Conservation (phyloP, 495 filamentous ascomycete species). For the Baudoinia panamericana region DNA sequence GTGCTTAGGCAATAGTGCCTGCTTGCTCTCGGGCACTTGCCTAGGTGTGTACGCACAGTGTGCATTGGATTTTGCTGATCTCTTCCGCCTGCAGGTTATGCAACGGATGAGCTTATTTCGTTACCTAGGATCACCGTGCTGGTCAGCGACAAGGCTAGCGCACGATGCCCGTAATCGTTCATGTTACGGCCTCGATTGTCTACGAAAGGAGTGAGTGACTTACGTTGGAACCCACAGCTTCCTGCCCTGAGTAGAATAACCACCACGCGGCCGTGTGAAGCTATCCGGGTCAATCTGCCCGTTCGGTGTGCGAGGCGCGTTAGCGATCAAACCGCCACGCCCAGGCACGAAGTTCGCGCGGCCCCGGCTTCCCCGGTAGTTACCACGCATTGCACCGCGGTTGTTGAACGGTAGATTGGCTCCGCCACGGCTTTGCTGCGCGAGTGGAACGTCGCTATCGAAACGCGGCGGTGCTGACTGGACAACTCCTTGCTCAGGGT, state of each 20-base stretch:
- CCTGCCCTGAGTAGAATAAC: conserved; percentile 7
- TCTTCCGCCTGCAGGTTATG: no score
- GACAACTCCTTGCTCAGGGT: neutral
- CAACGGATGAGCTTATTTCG: no score
- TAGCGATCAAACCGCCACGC: conserved; percentile 3
- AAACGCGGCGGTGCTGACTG: conserved; percentile 4
- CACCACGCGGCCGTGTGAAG: conserved; percentile 12
- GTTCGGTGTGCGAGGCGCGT: neutral
- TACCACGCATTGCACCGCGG: conserved; percentile 16
- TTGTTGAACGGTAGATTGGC: conserved; percentile 2
- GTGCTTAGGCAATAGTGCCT: no score
- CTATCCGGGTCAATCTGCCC: conserved; percentile 19
- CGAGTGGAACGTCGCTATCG: no score
- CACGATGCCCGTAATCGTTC: no score
- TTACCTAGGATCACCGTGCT: no score
- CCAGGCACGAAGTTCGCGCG: conserved; percentile 8
- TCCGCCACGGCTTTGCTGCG: neutral
- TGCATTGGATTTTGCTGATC: no score
- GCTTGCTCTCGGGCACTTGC: no score
- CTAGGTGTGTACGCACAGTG: no score
- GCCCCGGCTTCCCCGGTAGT: conserved; percentile 13
- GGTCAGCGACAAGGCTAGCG: no score
- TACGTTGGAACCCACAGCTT: conserved; percentile 19
- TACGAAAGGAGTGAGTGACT: no score
- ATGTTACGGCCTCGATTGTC: no score